These are phyloP conservation scores for Thelonectria rubi DNA, from an alignment of 2,329 filamentous ascomycete genomes.

Conservation along the genomic window DNA sequence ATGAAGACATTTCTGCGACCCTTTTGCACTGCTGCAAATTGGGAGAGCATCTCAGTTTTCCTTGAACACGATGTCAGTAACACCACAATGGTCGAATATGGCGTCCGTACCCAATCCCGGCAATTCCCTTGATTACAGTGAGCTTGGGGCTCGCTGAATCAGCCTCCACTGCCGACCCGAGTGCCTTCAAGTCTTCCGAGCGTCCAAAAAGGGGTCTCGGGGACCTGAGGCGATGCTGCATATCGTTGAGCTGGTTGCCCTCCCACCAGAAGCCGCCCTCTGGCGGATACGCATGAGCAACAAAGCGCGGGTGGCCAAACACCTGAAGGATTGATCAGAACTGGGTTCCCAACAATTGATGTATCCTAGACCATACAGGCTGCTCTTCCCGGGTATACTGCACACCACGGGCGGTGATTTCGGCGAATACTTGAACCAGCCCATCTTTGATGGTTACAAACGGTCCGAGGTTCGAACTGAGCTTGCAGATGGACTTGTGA, in stretches of 20 bases:
- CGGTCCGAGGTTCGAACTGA: background rate
- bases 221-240: background rate
- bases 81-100: background rate
- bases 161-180: background rate
- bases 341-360: background rate
- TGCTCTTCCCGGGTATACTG: background rate
- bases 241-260: background rate
- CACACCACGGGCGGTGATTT: background rate
- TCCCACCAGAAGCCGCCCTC: background rate
- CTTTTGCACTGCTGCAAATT: background rate
- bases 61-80: background rate
- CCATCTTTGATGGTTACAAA: background rate
- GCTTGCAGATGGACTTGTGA: background rate
- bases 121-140: background rate
- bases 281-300: background rate
- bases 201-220: background rate
- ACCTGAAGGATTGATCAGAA: background rate
- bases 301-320: background rate
- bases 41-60: background rate
- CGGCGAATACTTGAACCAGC: background rate
- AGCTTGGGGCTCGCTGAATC: background rate
- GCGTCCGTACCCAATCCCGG: background rate
- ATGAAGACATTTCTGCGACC: background rate
- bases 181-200: background rate
- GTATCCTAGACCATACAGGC: background rate